A percentile compares a stretch with the other conserved stretches of the same genome.
Conservation (phyloP, 140 eudicot species). For the Eryngium alpinum region DNA sequence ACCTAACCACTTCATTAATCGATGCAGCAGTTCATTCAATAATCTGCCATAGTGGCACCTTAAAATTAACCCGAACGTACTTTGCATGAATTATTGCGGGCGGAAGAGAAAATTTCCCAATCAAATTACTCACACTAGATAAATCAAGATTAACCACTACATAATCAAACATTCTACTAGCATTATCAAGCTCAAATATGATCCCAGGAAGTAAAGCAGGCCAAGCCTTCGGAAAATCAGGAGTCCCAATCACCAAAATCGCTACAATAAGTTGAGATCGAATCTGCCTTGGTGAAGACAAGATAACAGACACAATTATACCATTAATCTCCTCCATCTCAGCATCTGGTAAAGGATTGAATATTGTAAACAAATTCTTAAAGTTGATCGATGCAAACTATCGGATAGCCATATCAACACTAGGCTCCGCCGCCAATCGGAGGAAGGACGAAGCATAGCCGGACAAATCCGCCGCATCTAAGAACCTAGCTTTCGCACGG, state of each 20-base stretch:
- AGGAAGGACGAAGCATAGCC: constrained; percentile 82
- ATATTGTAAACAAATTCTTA: too few relatives aligned
- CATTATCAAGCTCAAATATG: constrained; percentile 36
- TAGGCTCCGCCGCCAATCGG: constrained; percentile 58
- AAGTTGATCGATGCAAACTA: constrained; percentile 86
- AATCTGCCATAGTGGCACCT: constrained; percentile 50
- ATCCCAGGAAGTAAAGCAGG: constrained; percentile 71
- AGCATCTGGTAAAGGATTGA: constrained; percentile 37
- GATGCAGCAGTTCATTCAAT: constrained; percentile 42
- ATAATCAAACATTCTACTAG: constrained; percentile 53
- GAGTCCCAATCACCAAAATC: constrained; percentile 68
- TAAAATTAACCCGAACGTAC: constrained; percentile 78
- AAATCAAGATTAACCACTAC: constrained; percentile 67
- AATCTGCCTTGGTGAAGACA: constrained; percentile 42
- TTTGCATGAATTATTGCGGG: too few relatives aligned
- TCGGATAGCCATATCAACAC: constrained; percentile 75
- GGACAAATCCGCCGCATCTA: constrained; percentile 55
- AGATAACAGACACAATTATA: constrained; percentile 70
- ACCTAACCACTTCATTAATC: constrained; percentile 38
- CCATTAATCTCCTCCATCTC: constrained; percentile 76
- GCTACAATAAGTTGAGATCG: constrained; percentile 92
- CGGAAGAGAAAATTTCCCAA: constrained; percentile 82
- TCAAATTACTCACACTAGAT: constrained; percentile 55
- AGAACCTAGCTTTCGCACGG: constrained; percentile 58
- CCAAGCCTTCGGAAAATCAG: constrained; percentile 79